Evolutionary conservation across 352 stramenopile genomes (phyloP), one percentile per base, ranked within the genome.

Genomic region (Lagenidium sp.): DNA sequence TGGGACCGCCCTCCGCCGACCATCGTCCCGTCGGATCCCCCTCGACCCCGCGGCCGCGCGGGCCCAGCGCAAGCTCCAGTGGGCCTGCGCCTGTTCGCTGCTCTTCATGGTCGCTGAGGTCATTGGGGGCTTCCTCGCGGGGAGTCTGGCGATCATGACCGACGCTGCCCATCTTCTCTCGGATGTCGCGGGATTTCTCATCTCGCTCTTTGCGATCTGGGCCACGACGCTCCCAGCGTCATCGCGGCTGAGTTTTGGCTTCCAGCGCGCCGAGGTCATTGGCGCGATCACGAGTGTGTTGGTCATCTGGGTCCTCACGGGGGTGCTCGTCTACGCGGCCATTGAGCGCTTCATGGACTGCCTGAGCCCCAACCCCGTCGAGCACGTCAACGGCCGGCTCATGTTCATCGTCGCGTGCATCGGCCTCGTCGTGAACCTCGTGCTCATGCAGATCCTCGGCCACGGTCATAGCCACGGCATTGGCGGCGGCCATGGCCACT

Each of bases 21-120:
- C 63, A 38, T 16, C 12, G 12, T 51, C 58, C 26, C 66, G 72
- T 26, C 76, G 76, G 47, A 68, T 85, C 39, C 64, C 73, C 32
- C 49, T 92, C 13, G 65, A 78, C 3, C 56, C 70, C 1, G 50
- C 34, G 10, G 60, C 80, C 10, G 60, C 69, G 41, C 62, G 65
- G 28, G 79, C 77, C 32, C 75, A 85, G 46, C 68, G 61, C 30
- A 92, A 92, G 52, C 60, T 92, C 20, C 67, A 78, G 34, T 61
- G 65, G 21, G 80, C 80, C 0, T 89, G 76, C 32, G 45, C 71
- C 4, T 93, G 94, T 41, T 96, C 88, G 36, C 67, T 94, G 11
- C 43, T 90, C 32, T 99, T 99, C 67, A 97, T 99, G 74, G 63
- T 95, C 24, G 72, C 97, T 13, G 94, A 99, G 70, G 77, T 98